Evolutionary conservation across 1,284 basidiomycete species (phyloP).

Genomic region (Leccinum griseonigrum): DNA sequence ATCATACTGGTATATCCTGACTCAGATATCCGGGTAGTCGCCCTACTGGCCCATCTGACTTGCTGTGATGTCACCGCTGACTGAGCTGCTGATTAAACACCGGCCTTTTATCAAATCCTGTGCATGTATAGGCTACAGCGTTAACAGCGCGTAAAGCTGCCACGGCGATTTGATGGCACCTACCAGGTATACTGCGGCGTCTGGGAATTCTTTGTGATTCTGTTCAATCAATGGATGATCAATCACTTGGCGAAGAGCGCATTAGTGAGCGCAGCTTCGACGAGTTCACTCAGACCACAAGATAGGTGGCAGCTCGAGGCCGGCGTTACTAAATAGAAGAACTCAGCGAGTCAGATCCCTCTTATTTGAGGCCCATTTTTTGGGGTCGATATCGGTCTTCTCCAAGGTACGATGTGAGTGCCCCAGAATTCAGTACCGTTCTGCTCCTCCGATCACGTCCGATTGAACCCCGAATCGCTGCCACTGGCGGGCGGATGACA

Average conservation of each 20-base stretch:
- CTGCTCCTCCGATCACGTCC: not conserved
- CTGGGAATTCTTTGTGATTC: too few relatives aligned
- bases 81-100: conserved; percentile 10
- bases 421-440: not conserved
- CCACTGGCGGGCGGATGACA: not conserved
- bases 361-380: not conserved
- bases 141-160: not conserved
- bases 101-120: not conserved
- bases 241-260: too few relatives aligned
- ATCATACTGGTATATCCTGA: too few relatives aligned
- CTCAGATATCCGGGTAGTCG: too few relatives aligned
- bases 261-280: too few relatives aligned
- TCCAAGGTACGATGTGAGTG: too few relatives aligned
- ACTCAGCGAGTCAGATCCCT: too few relatives aligned
- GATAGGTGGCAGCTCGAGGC: too few relatives aligned
- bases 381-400: not conserved
- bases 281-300: too few relatives aligned
- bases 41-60: not conserved
- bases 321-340: not conserved
- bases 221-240: too few relatives aligned
- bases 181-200: too few relatives aligned
- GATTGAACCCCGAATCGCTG: not conserved
- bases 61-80: not conserved
- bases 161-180: not conserved
- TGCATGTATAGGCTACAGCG: not conserved